Evolutionary conservation across 2,329 filamentous ascomycete species (phyloP).

Genomic region (Aspergillus pseudonomiae): DNA sequence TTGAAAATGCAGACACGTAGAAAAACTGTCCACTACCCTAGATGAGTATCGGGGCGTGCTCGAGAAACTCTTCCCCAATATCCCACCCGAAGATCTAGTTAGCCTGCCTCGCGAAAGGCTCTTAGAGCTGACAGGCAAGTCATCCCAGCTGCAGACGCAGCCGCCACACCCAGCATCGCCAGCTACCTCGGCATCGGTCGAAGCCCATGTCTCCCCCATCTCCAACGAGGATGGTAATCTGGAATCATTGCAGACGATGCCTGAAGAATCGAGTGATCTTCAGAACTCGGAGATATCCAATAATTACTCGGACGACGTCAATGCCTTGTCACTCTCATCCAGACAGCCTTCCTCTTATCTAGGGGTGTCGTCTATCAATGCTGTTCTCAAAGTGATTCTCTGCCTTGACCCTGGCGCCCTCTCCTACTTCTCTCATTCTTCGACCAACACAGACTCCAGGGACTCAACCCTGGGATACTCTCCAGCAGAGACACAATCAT

Average conservation of each 20-base stretch:
- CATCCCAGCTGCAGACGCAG: conserved; percentile 32
- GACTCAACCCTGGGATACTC: conserved; percentile 25
- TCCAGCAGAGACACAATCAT: conserved; percentile 21
- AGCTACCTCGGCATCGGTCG: conserved; percentile 52
- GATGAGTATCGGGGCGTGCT: conserved; percentile 68
- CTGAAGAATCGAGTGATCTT: conserved; percentile 59
- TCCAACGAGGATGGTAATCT: conserved; percentile 57
- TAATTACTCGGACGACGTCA: conserved; percentile 71
- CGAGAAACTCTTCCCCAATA: conserved; percentile 64
- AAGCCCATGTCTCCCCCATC: conserved; percentile 42
- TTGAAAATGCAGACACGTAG: conserved; percentile 40
- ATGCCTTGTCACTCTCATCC: conserved; percentile 65
- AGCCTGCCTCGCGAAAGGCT: conserved; percentile 62
- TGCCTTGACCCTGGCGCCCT: conserved; percentile 56
- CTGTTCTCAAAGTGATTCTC: conserved; percentile 71
- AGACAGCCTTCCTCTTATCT: conserved; percentile 68
- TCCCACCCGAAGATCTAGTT: conserved; percentile 56
- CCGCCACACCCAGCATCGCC: conserved; percentile 43
- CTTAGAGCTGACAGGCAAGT: conserved; percentile 54
- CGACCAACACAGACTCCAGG: conserved; percentile 22
- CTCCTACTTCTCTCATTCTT: conserved; percentile 50
- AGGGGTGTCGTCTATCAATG: conserved; percentile 74
- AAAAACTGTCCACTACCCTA: conserved; percentile 65
- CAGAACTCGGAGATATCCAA: conserved; percentile 59
- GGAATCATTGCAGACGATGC: conserved; percentile 70